phyloP scores from a whole-genome alignment of 306 rosid species.

The Vigna hirtella region DNA sequence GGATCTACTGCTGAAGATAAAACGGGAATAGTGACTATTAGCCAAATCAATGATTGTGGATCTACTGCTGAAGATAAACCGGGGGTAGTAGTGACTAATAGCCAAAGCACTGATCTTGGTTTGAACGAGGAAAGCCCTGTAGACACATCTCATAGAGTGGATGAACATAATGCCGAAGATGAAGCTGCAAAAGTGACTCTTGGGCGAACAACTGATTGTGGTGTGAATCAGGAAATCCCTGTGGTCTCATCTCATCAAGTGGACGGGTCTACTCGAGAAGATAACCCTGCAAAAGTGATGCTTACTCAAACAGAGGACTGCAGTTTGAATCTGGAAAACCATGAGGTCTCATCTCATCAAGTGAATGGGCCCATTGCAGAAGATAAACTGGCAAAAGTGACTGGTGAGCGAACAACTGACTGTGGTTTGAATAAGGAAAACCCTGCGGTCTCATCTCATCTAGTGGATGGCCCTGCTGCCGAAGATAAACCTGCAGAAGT shows the following conservation, averaged over 20 bases:
- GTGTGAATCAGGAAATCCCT: neutral
- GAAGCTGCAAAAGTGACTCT: neutral
- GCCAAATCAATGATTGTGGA: constrained; percentile 13
- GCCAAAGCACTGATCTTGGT: constrained; percentile 8
- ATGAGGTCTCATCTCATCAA: neutral
- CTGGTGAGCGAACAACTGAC: neutral
- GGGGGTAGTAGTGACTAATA: constrained; percentile 8
- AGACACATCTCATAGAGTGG: constrained; percentile 33
- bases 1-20: constrained; percentile 15
- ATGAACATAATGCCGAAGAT: constrained; percentile 9
- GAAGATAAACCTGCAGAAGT: constrained; percentile 39
- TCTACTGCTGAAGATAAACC: constrained; percentile 22
- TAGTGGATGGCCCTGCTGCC: constrained; percentile 36
- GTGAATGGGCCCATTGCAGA: neutral
- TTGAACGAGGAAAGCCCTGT: constrained; percentile 31
- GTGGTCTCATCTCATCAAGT: neutral
- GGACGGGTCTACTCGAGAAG: neutral
- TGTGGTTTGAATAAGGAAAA: constrained; percentile 37
- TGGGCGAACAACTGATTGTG: neutral
- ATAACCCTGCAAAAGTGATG: neutral
- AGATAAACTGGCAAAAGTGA: neutral
- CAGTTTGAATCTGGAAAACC: neutral
- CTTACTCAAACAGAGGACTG: neutral
- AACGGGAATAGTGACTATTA: constrained; percentile 29
- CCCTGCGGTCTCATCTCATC: constrained; percentile 13